Conservation (phyloP, 352 stramenopile genomes). For the Phytophthora boehmeriae region DNA sequence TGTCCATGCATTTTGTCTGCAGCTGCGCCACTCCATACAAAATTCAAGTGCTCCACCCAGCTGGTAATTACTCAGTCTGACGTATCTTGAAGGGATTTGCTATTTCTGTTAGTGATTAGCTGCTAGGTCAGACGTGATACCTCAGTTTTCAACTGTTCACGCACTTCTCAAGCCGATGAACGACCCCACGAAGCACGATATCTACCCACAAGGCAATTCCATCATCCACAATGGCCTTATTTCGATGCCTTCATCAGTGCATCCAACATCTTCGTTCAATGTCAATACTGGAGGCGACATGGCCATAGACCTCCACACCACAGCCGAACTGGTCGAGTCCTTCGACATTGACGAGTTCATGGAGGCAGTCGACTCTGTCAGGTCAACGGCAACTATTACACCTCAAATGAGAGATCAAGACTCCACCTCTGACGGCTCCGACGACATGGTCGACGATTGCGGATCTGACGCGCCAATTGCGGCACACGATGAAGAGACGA, state of each 20-base stretch:
- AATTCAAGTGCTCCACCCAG: no score
- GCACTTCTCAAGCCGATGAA: no score
- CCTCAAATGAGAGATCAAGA: background rate
- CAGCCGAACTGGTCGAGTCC: slow-evolving; percentile 11
- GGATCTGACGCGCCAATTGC: background rate
- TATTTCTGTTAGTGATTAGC: background rate
- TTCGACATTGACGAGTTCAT: slow-evolving; percentile 14
- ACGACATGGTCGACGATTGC: background rate
- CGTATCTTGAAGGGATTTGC: background rate
- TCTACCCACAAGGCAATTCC: background rate
- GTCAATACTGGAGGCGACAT: background rate
- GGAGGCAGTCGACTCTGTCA: background rate
- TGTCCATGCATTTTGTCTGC: no score
- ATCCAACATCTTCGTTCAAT: slow-evolving; percentile 15
- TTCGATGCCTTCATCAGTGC: background rate
- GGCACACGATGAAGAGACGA: background rate
- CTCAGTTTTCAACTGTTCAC: no score
- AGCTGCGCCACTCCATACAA: no score
- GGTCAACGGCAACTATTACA: no score
- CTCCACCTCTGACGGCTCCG: background rate
- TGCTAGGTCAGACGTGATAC: no score
- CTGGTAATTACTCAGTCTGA: background rate
- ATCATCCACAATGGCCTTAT: no score
- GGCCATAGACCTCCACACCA: slow-evolving; percentile 11
- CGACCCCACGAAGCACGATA: no score